These are phyloP conservation scores for Simplicillium sp. DNA, from an alignment of 2,329 filamentous ascomycete species.

Conservation along the genomic window DNA sequence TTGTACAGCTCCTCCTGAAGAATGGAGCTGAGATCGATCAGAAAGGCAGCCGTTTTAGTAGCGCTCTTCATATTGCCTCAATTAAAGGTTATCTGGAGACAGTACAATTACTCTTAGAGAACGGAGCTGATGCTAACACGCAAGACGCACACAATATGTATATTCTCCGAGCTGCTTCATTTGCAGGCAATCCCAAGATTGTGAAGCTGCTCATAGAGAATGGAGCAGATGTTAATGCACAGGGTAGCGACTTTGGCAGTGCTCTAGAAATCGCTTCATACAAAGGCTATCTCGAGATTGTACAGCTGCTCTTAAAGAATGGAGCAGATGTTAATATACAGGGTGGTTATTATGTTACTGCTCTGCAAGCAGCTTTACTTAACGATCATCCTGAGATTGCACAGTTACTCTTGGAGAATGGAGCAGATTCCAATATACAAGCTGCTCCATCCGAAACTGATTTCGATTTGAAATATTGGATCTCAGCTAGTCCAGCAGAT, in stretches of 20 bases:
- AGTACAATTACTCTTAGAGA: conserved; percentile 5
- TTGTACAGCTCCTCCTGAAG: conserved; percentile 5
- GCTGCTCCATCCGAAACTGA: too few relatives aligned
- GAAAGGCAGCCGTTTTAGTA: conserved; percentile 1
- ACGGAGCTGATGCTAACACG: conserved; percentile 3
- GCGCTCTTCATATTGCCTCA: conserved; percentile 8
- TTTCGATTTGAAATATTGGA: too few relatives aligned
- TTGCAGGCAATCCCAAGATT: conserved; percentile 5
- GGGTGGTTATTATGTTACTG: neutral
- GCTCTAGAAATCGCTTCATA: conserved; percentile 8
- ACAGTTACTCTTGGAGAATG: conserved; percentile 1
- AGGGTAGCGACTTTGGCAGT: conserved; percentile 2
- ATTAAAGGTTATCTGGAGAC: conserved; percentile 3
- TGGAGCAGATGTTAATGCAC: conserved; percentile 3
- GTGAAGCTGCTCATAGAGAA: conserved; percentile 5
- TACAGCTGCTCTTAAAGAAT: conserved; percentile 4
- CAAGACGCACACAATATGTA: conserved; percentile 2
- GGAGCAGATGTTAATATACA: conserved; percentile 4
- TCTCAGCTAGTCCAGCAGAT: too few relatives aligned
- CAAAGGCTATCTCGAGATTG: conserved; percentile 4
- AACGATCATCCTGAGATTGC: conserved; percentile 5
- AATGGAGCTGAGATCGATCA: conserved; percentile 3
- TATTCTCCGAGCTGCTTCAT: conserved; percentile 8
- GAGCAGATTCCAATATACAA: neutral
- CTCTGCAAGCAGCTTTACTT: conserved; percentile 7